Evolutionary conservation across 495 filamentous ascomycete genomes (phyloP), one percentile per base, ranked within the genome.

Genomic region (Penicillium arizonense): DNA sequence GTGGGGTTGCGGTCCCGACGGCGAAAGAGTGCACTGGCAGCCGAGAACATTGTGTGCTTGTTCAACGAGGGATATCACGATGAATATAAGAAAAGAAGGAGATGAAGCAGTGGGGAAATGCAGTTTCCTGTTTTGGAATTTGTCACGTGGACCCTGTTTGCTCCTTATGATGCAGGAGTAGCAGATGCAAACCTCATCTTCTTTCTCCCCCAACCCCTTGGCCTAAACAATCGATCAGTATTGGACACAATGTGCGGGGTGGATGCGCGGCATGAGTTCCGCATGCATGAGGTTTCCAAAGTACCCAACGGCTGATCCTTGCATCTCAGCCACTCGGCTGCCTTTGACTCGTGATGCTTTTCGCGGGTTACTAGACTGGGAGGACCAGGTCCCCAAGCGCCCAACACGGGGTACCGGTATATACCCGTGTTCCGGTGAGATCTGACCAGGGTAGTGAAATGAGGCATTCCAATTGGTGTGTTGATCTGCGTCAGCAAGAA

Each of bases 1-100:
- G 57, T 59, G 58, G 62, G 54, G 59, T 63, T 56, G 46, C 36
- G 50, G 47, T 49, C 47, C 54, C 52, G 57, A 30, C 53, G 57
- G 42, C 59, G 59, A 47, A 64, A 61, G 41, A 65, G 44, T 35
- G 39, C 35, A 35, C 44, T 52, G 44, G 47, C 45, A 43, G 59
- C 53, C 13, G 61, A 58, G 40, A 68, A 58, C 62, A 67, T 65
- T 35, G 13, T 45, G 1, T 5, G 18, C 5, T 46, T 20, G 30
- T 40, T 18, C 16, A 40, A 21, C 30, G 20, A 34, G 43, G 8
- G 43, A 48, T 42, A 23, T 14, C 12, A 39, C 20, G 18, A 18
- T 13, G 44, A 44, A 56, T 34, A 40, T 24, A 3, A 46, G 26
- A 52, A 37, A 49, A 34, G 20, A 50, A n/a, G n/a, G 20, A 35